Conservation (phyloP, 805 yeast species). For the Candida boleticola region DNA sequence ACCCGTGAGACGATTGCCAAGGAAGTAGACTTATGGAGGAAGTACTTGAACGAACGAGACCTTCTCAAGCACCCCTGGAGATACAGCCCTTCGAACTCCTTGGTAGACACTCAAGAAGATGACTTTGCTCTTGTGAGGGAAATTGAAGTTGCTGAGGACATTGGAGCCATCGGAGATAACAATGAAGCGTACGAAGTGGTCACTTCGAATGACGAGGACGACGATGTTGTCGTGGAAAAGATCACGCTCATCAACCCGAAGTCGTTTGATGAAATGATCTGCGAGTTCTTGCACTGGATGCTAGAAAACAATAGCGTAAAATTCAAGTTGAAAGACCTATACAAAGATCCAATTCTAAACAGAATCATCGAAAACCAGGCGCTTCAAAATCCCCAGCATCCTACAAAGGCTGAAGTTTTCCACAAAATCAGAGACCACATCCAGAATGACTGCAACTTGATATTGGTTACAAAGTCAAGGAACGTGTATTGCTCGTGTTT, state of each 20-base stretch:
- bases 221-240: not conserved
- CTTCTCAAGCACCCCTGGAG: conserved; percentile 27
- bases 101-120: no score
- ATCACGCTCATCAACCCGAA: not conserved
- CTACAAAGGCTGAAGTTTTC: conserved; percentile 15
- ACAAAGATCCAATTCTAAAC: conserved; percentile 15
- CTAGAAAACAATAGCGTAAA: conserved; percentile 13
- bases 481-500: conserved; percentile 12
- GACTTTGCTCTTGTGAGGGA: no score
- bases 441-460: conserved; percentile 19
- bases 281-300: conserved; percentile 21
- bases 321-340: conserved; percentile 20
- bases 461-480: conserved; percentile 23
- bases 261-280: not conserved
- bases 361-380: conserved; percentile 13
- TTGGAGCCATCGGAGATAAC: not conserved
- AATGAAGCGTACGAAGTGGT: not conserved
- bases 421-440: conserved; percentile 26
- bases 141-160: not conserved
- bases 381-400: conserved; percentile 2
- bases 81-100: conserved; percentile 9
- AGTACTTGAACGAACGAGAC: conserved; percentile 16
- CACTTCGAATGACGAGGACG: not conserved
- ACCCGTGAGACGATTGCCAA: conserved; percentile 11
- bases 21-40: conserved; percentile 31